These are phyloP conservation scores for Astragalus glycyphyllos DNA, from an alignment of 306 rosid genomes.

Conservation along the genomic window DNA sequence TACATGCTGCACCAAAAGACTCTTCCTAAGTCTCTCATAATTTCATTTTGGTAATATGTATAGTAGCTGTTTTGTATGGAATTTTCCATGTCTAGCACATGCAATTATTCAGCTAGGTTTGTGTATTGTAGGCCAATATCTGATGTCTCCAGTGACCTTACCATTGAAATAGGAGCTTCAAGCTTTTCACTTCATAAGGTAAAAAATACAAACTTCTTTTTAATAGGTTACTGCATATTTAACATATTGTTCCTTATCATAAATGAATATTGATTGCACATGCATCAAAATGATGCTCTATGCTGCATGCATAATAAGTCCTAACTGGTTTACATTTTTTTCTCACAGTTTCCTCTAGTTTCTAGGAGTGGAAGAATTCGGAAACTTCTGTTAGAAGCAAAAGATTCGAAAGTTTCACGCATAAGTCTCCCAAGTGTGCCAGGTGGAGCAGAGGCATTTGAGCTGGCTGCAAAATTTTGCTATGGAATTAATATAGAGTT, in stretches of 20 bases:
- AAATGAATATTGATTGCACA: constrained; percentile 26
- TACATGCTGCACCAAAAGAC: constrained; percentile 44
- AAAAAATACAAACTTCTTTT: constrained; percentile 46
- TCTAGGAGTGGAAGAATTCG: constrained; percentile 89
- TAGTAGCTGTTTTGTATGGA: constrained; percentile 29
- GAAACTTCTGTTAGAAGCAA: constrained; percentile 77
- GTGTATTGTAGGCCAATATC: constrained; percentile 88
- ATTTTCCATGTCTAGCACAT: constrained; percentile 43
- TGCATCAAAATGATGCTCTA: constrained; percentile 17
- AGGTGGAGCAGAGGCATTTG: constrained; percentile 91
- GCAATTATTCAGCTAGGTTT: constrained; percentile 46
- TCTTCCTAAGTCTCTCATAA: constrained; percentile 42
- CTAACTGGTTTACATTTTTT: constrained; percentile 22
- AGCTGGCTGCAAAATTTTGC: constrained; percentile 90
- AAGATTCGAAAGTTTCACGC: constrained; percentile 75
- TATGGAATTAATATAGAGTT: constrained; percentile 80
- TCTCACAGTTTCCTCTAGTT: constrained; percentile 85
- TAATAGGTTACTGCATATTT: constrained; percentile 34
- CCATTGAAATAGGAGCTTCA: constrained; percentile 84
- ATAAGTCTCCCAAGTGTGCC: constrained; percentile 69
- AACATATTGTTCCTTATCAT: constrained; percentile 5
- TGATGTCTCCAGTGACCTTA: constrained; percentile 93
- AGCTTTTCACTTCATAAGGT: constrained; percentile 97
- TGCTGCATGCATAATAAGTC: background rate
- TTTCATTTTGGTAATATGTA: constrained; percentile 53